These are phyloP conservation scores for Yamadazyma buinensis DNA, from an alignment of 1,139 yeast genomes.

Conservation along the genomic window DNA sequence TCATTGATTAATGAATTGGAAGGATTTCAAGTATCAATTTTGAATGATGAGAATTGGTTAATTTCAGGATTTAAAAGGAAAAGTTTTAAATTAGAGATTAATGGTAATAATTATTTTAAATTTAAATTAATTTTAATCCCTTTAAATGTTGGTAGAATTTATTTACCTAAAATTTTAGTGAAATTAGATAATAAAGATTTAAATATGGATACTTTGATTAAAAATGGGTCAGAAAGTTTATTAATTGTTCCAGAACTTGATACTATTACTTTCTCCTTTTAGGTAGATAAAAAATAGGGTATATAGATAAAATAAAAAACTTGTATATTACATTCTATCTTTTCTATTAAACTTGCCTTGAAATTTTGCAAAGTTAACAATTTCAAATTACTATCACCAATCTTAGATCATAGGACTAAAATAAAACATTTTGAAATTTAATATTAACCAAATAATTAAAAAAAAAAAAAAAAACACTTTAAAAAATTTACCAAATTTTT, in stretches of 20 bases:
- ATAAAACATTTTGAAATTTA: too few relatives aligned
- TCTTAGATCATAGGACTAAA: too few relatives aligned
- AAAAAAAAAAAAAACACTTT: too few relatives aligned
- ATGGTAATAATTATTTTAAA: slow-evolving; percentile 6
- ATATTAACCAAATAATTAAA: too few relatives aligned
- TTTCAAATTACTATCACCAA: too few relatives aligned
- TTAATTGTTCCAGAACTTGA: slow-evolving; percentile 72
- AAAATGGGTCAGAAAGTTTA: slow-evolving; percentile 65
- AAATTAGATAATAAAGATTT: slow-evolving; percentile 18
- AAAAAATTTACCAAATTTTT: too few relatives aligned
- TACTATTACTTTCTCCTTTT: slow-evolving; percentile 58
- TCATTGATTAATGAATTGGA: slow-evolving; percentile 19
- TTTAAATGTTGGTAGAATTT: slow-evolving; percentile 66
- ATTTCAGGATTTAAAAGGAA: slow-evolving; percentile 61
- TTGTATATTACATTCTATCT: too few relatives aligned
- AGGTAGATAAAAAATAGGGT: too few relatives aligned
- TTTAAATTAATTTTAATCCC: slow-evolving; percentile 61
- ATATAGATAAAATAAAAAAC: too few relatives aligned
- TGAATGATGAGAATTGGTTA: slow-evolving; percentile 57
- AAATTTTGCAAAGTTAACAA: too few relatives aligned
- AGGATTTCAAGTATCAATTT: slow-evolving; percentile 26
- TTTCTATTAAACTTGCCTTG: too few relatives aligned
- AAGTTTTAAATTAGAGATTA: slow-evolving; percentile 33
- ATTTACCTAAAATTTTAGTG: slow-evolving; percentile 63
- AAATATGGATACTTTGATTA: slow-evolving; percentile 58